These are phyloP conservation scores for Fusarium irregulare DNA, from an alignment of 2,329 filamentous ascomycete genomes.

Conservation along the genomic window DNA sequence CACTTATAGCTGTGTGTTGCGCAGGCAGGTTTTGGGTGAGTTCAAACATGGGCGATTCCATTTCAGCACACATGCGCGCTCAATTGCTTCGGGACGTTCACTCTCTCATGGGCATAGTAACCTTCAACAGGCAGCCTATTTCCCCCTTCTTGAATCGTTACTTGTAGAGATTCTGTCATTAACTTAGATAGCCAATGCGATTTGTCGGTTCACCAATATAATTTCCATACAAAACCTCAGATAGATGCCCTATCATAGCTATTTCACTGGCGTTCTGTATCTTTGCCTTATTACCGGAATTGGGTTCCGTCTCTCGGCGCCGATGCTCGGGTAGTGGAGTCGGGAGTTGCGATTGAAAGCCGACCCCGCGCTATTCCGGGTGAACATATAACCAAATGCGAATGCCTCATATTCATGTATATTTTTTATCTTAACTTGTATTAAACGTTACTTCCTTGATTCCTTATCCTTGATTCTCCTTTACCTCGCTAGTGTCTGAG, in stretches of 20 bases:
- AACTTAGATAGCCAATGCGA: not conserved
- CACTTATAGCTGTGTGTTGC: not conserved
- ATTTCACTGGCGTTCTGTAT: not conserved
- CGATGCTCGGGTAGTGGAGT: slow-evolving; percentile 46
- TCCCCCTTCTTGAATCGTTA: not conserved
- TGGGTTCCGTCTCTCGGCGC: slow-evolving; percentile 34
- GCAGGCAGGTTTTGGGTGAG: not conserved
- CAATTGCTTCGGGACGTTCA: not conserved
- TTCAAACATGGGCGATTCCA: not conserved
- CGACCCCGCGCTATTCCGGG: slow-evolving; percentile 45
- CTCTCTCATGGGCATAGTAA: not conserved
- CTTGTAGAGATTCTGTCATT: not conserved
- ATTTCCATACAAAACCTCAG: not conserved
- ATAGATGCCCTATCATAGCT: not conserved
- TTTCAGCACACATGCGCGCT: not conserved
- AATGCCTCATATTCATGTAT: not conserved
- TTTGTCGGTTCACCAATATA: not conserved
- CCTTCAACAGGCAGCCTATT: not conserved
- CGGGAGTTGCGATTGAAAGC: slow-evolving; percentile 41
- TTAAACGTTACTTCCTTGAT: not conserved
- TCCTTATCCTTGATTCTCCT: not conserved
- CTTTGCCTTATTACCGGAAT: slow-evolving; percentile 9
- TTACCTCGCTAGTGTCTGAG: not conserved
- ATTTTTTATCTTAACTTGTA: not conserved
- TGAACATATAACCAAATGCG: slow-evolving; percentile 46